Evolutionary conservation across 345 rosid genomes (phyloP).

Genomic region (Eucalyptus marginata): DNA sequence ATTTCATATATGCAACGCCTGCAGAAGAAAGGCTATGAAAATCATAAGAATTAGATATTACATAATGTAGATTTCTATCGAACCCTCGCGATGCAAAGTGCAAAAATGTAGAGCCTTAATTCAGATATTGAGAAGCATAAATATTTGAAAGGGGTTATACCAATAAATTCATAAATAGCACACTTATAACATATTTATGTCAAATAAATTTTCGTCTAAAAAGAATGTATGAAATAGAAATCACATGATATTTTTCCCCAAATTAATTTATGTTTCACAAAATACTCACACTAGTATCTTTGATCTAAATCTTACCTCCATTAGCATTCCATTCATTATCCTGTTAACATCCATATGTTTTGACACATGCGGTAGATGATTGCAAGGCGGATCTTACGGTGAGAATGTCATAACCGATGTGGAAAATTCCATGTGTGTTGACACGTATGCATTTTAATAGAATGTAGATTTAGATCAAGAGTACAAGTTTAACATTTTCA

Average conservation of each 20-base stretch:
- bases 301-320: background rate
- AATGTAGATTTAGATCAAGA: background rate
- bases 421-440: background rate
- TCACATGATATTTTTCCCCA: background rate
- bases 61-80: background rate
- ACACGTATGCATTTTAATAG: fast-evolving
- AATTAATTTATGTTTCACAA: background rate
- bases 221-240: background rate
- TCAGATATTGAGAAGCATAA: background rate
- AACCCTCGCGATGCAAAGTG: background rate
- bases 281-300: no score
- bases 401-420: fast-evolving
- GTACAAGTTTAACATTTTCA: background rate
- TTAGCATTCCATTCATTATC: background rate
- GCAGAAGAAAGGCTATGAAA: background rate
- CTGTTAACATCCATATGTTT: background rate
- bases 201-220: background rate
- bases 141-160: background rate
- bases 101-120: background rate
- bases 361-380: fast-evolving
- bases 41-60: background rate
- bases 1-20: background rate
- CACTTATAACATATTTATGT: background rate
- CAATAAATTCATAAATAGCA: background rate
- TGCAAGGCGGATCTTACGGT: fast-evolving